Conservation (phyloP, 1,284 basidiomycete genomes). For the Takashimella tepidaria region DNA sequence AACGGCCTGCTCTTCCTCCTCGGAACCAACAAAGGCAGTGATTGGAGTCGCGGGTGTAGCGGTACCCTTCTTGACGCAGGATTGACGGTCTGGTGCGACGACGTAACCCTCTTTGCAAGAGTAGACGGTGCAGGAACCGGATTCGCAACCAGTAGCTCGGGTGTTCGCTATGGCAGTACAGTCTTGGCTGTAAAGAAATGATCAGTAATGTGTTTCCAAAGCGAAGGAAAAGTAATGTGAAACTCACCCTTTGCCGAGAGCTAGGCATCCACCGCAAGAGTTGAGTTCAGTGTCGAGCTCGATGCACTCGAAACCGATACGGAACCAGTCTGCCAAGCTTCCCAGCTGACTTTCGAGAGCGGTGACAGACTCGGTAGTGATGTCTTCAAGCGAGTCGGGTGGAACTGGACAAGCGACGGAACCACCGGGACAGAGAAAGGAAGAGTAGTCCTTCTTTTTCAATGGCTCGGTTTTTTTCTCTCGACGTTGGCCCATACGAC, state of each 20-base stretch:
- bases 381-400: constrained; percentile 13
- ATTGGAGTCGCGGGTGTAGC: constrained; percentile 29
- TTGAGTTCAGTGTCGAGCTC: constrained; percentile 46
- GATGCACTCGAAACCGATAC: constrained; percentile 48
- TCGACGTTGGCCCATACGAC: constrained; percentile 40
- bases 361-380: constrained; percentile 26
- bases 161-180: constrained; percentile 46
- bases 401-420: constrained; percentile 44
- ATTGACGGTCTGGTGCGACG: constrained; percentile 34
- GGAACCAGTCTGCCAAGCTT: constrained; percentile 47
- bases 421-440: constrained; percentile 47
- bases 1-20: background rate
- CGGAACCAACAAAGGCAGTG: constrained; percentile 18
- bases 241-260: constrained; percentile 47
- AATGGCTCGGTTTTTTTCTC: constrained; percentile 30
- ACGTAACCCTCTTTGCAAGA: constrained; percentile 45
- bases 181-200: constrained; percentile 38
- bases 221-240: background rate
- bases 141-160: constrained; percentile 41
- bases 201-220: background rate
- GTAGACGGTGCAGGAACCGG: constrained; percentile 39
- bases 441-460: constrained; percentile 47
- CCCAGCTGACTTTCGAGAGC: constrained; percentile 32
- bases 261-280: constrained; percentile 47
- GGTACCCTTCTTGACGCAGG: constrained; percentile 38